Base-by-base conservation (phyloP, 192 early-diverging fungal genomes). In the Umbelopsis sp. region DNA sequence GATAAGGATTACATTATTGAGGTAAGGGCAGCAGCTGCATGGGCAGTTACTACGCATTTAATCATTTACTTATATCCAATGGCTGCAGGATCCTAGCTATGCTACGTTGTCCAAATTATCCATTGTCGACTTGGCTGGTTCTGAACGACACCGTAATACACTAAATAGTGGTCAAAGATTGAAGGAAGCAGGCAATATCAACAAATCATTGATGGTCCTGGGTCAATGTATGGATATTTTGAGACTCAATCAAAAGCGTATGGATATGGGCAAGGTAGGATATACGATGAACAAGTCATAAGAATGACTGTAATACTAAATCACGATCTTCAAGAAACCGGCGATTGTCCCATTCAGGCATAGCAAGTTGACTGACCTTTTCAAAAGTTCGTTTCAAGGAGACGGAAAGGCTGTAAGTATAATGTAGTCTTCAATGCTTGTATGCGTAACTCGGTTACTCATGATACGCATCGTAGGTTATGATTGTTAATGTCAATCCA, bases 71-170 rank as follows among this genome's bases (percentile, higher is more conserved):
- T 10, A 32, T 14, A 11, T 0, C 32, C n/a, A 9, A 68, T 12
- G 43, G 25, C 14, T 1, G 25, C 25, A 75, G 78, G 75, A 81
- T 66, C 69, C 74, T 17, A 74, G 75, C 9, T 82, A 79, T 54
- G 83, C 79, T 10, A 82, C 77, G 0, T 65, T 86, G 4, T 82
- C 82, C 16, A 76, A 78, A 24, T 32, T 92, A 65, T 86, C 88
- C 0, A 81, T 93, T 14, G 86, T 93, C 5, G 91, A 93, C 70
- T 66, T 93, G 70, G 90, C 91, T 2, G 90, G 89, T 34, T 88
- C 86, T 43, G 91, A 93, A 77, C 84, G 90, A 17, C 79, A 84
- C 21, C 81, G 82, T 32, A 83, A 81, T 44, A 89, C 87, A 12
- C 70, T 75, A 3, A 84, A 74, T 52, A 76, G 78, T 0, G 86